These are phyloP conservation scores for Diaporthe batatas DNA, from an alignment of 2,329 filamentous ascomycete genomes.

Conservation along the genomic window DNA sequence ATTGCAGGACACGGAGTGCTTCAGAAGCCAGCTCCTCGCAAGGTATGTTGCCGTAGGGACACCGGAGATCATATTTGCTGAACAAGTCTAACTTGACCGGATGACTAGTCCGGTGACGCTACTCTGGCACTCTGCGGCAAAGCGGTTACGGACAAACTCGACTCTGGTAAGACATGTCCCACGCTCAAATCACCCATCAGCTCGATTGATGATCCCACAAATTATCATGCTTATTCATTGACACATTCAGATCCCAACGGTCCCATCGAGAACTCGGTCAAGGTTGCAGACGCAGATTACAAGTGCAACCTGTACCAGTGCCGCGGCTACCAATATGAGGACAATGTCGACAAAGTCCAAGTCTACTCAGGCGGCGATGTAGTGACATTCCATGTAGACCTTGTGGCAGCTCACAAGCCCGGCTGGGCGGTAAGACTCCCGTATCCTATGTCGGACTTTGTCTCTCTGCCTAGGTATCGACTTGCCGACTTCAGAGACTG, in stretches of 20 bases:
- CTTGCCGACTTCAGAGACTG: not conserved
- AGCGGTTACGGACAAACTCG: constrained; percentile 7
- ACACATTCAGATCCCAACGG: constrained; percentile 7
- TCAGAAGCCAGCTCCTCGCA: constrained; percentile 13
- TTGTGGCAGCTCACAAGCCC: constrained; percentile 17
- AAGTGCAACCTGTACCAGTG: constrained; percentile 25
- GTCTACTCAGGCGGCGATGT: constrained; percentile 12
- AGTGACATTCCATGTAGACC: constrained; percentile 24
- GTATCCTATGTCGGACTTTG: not conserved
- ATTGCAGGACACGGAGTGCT: constrained; percentile 1
- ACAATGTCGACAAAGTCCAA: constrained; percentile 8
- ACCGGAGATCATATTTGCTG: not conserved
- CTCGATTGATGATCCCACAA: not conserved
- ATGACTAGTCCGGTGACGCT: constrained; percentile 10
- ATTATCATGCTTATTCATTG: not conserved
- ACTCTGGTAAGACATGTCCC: not conserved
- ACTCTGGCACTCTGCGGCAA: constrained; percentile 15
- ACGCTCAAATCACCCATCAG: not conserved
- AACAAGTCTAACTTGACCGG: not conserved
- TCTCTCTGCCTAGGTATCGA: not conserved
- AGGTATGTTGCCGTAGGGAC: not conserved
- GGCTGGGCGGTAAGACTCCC: constrained; percentile 12
- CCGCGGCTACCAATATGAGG: constrained; percentile 28
- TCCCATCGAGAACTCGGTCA: constrained; percentile 13
- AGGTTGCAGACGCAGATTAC: constrained; percentile 8